These are phyloP conservation scores for Cystobasidium ongulense DNA, from an alignment of 768 basidiomycete genomes.

Conservation along the genomic window DNA sequence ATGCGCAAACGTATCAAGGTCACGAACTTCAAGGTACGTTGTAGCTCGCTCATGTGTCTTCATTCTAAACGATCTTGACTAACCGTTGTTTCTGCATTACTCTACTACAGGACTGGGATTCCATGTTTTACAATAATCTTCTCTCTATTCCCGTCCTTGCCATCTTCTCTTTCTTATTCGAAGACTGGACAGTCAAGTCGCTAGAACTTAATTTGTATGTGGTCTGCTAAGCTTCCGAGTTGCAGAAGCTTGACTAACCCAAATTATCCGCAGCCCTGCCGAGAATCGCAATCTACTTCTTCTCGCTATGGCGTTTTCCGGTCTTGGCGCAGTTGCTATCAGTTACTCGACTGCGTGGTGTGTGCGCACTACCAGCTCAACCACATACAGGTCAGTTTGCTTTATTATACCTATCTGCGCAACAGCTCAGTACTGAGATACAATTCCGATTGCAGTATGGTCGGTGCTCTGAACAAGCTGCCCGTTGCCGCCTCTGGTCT, in stretches of 20 bases:
- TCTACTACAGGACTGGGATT: conserved; percentile 69
- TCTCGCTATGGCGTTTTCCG: conserved; percentile 85
- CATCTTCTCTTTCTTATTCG: conserved; percentile 69
- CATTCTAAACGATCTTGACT: background rate
- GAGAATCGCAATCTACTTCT: conserved; percentile 70
- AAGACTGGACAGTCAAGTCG: conserved; percentile 79
- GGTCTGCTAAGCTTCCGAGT: background rate
- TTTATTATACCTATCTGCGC: background rate
- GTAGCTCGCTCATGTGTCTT: background rate
- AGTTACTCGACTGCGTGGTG: conserved; percentile 99
- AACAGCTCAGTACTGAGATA: conserved; percentile 1
- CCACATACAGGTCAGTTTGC: conserved; percentile 79
- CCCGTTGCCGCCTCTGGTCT: conserved; percentile 98
- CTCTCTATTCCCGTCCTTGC: conserved; percentile 84
- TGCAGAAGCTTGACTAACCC: background rate
- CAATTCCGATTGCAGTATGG: conserved; percentile 58
- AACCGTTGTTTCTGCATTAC: background rate
- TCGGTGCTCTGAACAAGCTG: conserved; percentile 91
- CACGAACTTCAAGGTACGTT: conserved; percentile 66
- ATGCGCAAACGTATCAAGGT: conserved; percentile 95
- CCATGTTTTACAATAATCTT: conserved; percentile 98
- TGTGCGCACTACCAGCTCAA: conserved; percentile 86
- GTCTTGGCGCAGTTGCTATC: conserved; percentile 94
- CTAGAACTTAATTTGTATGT: conserved; percentile 79
- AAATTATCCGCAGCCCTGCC: conserved; percentile 56